Evolutionary conservation across 225 moss, liverwort and hornwort genomes (phyloP).

Genomic region (Sphagnum tenellum): DNA sequence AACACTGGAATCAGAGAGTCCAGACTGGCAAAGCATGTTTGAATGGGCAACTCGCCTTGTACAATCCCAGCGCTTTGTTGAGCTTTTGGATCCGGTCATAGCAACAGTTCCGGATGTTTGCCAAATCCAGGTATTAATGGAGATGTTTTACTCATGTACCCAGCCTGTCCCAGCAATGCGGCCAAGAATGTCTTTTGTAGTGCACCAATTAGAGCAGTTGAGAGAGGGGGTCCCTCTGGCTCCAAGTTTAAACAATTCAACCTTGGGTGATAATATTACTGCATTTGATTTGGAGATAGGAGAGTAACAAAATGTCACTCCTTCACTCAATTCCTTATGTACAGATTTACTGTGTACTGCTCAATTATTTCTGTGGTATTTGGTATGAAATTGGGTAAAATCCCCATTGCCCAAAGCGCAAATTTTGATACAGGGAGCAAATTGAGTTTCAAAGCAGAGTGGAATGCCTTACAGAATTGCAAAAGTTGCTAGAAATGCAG

Average conservation of each 20-base stretch:
- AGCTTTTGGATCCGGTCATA: slow-evolving; percentile 65
- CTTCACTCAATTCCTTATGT: too few species aligned
- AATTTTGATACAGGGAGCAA: too few species aligned
- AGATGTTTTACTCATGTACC: slow-evolving; percentile 74
- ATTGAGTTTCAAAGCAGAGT: too few species aligned
- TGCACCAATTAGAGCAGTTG: slow-evolving; percentile 75
- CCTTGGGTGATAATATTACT: too few species aligned
- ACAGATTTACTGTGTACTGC: too few species aligned
- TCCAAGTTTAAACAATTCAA: slow-evolving; percentile 1
- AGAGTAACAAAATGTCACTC: slow-evolving; percentile 17
- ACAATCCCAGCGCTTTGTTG: slow-evolving; percentile 73
- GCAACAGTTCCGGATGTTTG: slow-evolving; percentile 51
- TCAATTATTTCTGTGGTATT: too few species aligned
- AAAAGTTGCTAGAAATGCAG: too few species aligned
- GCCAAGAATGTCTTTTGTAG: slow-evolving; percentile 83
- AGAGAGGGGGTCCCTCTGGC: slow-evolving; percentile 54
- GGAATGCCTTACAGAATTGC: too few species aligned
- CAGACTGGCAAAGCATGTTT: slow-evolving; percentile 75
- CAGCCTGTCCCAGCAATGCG: slow-evolving; percentile 92
- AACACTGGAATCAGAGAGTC: slow-evolving; percentile 46
- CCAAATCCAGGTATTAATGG: slow-evolving; percentile 75
- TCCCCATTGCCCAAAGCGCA: too few species aligned
- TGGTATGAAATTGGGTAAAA: too few species aligned
- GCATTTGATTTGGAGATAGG: slow-evolving; percentile 68
- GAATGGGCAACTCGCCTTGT: slow-evolving; percentile 92